Evolutionary conservation across 2,329 filamentous ascomycete species (phyloP).

Genomic region (Ambrosiella cleistominuta): DNA sequence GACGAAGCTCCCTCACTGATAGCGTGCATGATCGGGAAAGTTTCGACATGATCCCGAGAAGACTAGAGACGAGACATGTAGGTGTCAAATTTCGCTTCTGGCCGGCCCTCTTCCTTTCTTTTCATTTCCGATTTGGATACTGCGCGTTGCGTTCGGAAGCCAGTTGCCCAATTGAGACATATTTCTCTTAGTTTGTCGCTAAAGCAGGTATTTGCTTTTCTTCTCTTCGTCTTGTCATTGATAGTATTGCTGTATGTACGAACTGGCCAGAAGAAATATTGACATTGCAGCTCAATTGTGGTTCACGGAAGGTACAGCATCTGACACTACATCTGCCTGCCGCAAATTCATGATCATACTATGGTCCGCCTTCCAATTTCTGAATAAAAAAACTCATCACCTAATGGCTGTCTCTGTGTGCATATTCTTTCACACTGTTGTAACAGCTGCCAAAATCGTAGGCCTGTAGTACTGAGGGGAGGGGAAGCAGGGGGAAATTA

Average conservation of each 20-base stretch:
- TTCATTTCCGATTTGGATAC: not conserved
- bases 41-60: not conserved
- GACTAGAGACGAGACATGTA: not conserved
- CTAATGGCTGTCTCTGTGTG: not conserved
- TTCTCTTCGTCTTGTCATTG: not conserved
- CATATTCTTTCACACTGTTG: not conserved
- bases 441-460: not conserved
- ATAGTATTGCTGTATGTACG: no score
- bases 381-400: not conserved
- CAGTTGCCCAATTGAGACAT: not conserved
- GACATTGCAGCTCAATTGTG: no score
- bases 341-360: not conserved
- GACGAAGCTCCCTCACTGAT: no score
- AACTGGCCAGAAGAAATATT: no score
- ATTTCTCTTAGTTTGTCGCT: not conserved
- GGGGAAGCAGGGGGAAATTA: not conserved
- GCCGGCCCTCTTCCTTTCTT: not conserved
- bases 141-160: no score
- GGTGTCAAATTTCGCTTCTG: not conserved
- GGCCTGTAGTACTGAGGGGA: not conserved
- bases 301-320: no score
- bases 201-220: not conserved
- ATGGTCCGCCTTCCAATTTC: not conserved
- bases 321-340: no score
- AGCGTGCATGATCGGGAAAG: no score